Base-by-base conservation (phyloP, 73 alveolate genomes). In the Paramecium bursaria region DNA sequence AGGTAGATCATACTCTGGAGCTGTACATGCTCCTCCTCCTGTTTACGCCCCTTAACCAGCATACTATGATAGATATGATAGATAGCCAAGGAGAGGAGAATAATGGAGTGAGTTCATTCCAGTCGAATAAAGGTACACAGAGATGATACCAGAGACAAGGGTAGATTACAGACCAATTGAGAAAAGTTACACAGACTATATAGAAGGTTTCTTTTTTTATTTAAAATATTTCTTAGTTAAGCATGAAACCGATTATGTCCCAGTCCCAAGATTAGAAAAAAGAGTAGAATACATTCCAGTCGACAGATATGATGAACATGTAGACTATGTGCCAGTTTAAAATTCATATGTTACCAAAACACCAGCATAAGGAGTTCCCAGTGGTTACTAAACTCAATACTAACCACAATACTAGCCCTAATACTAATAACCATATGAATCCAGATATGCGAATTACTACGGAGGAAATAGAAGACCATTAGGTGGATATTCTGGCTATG, bases 221-320 rank as follows among this genome's bases (percentile, higher is more conserved):
- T 67, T 30, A 13, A 21, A 39, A 22, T 7, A 25, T n/a, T n/a
- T n/a, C n/a, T 67, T 35, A 67, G 76, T 79, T 22, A 52, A 79
- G 53, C 89, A 79, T 55, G 80, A 53, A 23, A 79, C 89, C 27
- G 55, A 54, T 42, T 79, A 79, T 46, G 89, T 53, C 42, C 89
- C 89, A 14, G 67, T 53, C 5, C 75, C 89, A 14, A 52, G 89
- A 52, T 14, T 52, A 1, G 89, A 79, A 54, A 79, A 51, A 44
- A 52, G 89, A 79, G 76, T 73, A 30, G 89, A 79, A 79, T 79
- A 79, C 26, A 73, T 79, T 4, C 89, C 89, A 31, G 89, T 79
- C 0, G 89, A 79, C n/a, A 30, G 76, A 10, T 61, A 53, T 55
- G 89, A 79, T 30, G 89, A 79, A 46, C 57, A 79, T 54, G 73